Evolutionary conservation across 2,329 filamentous ascomycete species (phyloP).

Genomic region (Dothideomycetidae sp.): DNA sequence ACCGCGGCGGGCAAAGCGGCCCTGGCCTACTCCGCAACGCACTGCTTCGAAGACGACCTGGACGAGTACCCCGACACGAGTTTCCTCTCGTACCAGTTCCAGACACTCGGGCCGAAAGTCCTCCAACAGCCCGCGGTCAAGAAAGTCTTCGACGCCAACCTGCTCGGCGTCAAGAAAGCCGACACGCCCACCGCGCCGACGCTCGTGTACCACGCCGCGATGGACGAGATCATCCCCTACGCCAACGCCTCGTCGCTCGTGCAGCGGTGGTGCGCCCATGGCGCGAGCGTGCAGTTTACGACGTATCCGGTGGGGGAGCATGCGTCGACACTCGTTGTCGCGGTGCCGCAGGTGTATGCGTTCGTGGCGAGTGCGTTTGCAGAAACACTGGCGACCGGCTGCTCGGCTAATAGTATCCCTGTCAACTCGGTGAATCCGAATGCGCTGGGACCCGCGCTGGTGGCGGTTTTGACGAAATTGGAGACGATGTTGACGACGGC

Average conservation of each 20-base stretch:
- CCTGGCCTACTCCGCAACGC: neutral
- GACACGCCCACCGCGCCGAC: neutral
- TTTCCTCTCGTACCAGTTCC: constrained; percentile 11
- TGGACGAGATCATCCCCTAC: neutral
- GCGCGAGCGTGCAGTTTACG: neutral
- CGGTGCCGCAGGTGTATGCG: neutral
- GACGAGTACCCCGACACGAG: constrained; percentile 14
- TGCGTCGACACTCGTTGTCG: neutral
- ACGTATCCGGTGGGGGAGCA: neutral
- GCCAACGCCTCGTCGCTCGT: neutral
- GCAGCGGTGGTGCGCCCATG: neutral
- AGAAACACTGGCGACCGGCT: neutral
- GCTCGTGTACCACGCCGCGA: neutral
- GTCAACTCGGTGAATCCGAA: no score
- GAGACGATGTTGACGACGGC: no score
- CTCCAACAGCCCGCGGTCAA: neutral
- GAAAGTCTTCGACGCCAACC: neutral
- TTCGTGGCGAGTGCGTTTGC: neutral
- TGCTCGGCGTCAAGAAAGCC: neutral
- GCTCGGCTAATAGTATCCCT: neutral
- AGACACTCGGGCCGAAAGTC: constrained; percentile 9
- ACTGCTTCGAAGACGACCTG: constrained; percentile 11
- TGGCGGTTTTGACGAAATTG: no score
- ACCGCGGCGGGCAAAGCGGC: neutral
- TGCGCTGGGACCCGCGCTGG: no score